Evolutionary conservation across 2,329 filamentous ascomycete species (phyloP), one percentile per base, ranked within the genome.

Genomic region (Dendrostoma leiphaemia): DNA sequence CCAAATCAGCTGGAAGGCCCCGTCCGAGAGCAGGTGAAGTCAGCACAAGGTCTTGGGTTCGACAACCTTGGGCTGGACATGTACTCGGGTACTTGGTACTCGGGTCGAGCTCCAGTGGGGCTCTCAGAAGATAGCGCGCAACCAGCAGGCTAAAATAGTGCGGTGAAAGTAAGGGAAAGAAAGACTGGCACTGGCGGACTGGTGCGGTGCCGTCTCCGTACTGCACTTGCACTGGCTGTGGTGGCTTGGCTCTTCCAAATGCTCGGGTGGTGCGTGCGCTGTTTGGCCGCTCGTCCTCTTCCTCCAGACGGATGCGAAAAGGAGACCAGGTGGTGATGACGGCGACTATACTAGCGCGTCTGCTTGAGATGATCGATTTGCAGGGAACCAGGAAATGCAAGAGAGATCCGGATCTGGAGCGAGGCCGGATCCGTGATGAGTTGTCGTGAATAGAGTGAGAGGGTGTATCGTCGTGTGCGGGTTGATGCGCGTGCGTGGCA

Each of bases 151-250:
- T 57, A 57, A 47, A 43, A 44, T 57, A 57, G 54, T 54, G 54
- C 54, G 34, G 54, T 57, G 54, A 44, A 57, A 54, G 54, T 57
- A 54, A 54, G 54, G 50, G 54, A 54, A 54, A 54, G 54, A 35
- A 46, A 41, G 54, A 38, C 53, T 35, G 48, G 49, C 29, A 46
- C 44, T 28, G 44, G 44, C 28, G n/a, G 44, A 17, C 17, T n/a
- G 24, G 13, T 37, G n/a, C n/a, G n/a, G n/a, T n/a, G n/a, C n/a
- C n/a, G n/a, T n/a, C n/a, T n/a, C n/a, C n/a, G n/a, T n/a, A n/a
- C n/a, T n/a, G n/a, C n/a, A 12, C 34, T 37, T 6, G 34, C 17
- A 37, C n/a, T n/a, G n/a, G n/a, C n/a, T n/a, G n/a, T 17, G 35
- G 19, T 15, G 19, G 15, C 21, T 15, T 26, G 38, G 38, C 13